Base-by-base conservation (phyloP, 106 monocot species). In the Acorus gramineus region DNA sequence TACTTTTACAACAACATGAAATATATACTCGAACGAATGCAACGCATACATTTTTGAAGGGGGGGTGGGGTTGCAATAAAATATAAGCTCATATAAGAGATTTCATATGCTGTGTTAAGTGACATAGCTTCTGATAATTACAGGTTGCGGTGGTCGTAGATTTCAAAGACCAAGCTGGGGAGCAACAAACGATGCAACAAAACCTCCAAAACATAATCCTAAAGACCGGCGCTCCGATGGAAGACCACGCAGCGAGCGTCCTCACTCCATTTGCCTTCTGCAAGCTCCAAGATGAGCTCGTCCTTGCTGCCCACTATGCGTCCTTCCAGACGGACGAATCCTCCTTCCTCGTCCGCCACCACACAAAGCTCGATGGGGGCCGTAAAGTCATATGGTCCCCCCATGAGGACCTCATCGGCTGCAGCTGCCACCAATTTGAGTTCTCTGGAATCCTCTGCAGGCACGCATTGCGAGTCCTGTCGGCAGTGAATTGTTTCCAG, bases 221-320 rank as follows among this genome's bases (percentile, higher is more conserved):
- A 44, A 93, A 93, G 76, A 88, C 82, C 5, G 85, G 87, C 49
- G 57, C 85, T 13, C 92, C 85, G 2, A 80, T 93, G 79, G 92
- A 92, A 78, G 74, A 77, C 44, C 87, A 92, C 60, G 87, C 87
- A 14, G 84, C 84, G 46, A 45, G 72, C 42, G 61, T 82, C 56
- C 75, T 92, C 54, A 92, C 92, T 4, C 88, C 92, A 3, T 88
- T 84, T 53, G 82, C 88, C 64, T 93, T 93, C 67, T 61, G 66
- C 12, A 93, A 88, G 67, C 80, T 88, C 59, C 92, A 93, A 67
- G 87, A 87, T 46, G 92, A 93, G 71, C 82, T 93, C 56, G 80
- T 93, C 13, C 13, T 68, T 54, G 76, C 92, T 3, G 53, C 82
- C 42, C 84, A 85, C 67, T 82, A 93, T 52, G 88, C 87, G 5